Evolutionary conservation across 2,329 filamentous ascomycete species (phyloP), one percentile per base, ranked within the genome.

Genomic region (Ophiostoma ips): DNA sequence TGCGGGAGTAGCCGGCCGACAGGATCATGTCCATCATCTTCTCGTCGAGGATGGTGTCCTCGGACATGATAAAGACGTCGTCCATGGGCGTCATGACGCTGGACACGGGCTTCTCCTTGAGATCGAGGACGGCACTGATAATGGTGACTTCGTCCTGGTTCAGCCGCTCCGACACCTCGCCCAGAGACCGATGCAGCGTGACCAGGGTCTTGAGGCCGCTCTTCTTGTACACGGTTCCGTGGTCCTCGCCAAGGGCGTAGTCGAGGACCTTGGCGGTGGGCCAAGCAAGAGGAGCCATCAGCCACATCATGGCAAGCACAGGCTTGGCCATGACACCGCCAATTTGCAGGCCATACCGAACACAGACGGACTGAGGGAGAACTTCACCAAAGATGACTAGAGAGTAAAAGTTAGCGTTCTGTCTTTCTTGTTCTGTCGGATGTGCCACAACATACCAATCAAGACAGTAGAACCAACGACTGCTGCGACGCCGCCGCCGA

Each of bases 61-160:
- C 85, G n/a, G 88, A 88, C 79, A 98, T 87, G 54, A 85, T 90
- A 63, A 94, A 98, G 46, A 96, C 92, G 62, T 98, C 89, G 43
- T 87, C 81, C 85, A 98, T 96, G 1, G 92, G 92, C 0, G 94
- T 98, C 92, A 98, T 98, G 62, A 98, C 95, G 61, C 80, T 84
- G 41, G 87, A 87, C 7, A 98, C 89, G 0, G 90, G 75, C 69
- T 98, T 98, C 58, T 92, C 89, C 69, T 96, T 98, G 57, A 98
- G 72, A 62, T 98, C 92, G 51, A 98, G 71, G 13, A 96, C 92
- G 35, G 92, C 90, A 57, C 87, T 95, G 66, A 98, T 98, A 64
- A 98, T 98, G 53, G 92, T 96, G 57, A 98, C 92, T 66, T 98
- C 92, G 62, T 98, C 92, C 58, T 95, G 84, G 65, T 95, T 96